Conservation (phyloP, 768 basidiomycete genomes). For the Russula sp. region DNA sequence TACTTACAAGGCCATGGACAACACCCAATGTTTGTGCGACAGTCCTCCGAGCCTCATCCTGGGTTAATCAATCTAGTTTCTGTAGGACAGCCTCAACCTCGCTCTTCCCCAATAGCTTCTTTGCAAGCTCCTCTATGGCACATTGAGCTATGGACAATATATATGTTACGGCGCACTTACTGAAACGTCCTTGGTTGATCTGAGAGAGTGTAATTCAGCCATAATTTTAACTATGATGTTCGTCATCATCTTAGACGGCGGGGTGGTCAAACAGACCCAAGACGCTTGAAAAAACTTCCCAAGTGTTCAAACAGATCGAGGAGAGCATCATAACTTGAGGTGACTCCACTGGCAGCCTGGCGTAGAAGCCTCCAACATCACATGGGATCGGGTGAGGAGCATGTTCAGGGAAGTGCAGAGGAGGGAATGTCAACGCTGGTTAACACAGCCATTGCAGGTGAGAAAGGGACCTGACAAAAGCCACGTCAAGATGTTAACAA, state of each 20-base stretch:
- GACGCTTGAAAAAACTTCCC: not conserved
- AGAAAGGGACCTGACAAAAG: too few species aligned
- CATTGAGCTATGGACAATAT: not conserved
- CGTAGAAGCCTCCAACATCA: not conserved
- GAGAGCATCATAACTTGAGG: not conserved
- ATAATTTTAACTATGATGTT: not conserved
- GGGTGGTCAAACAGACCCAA: not conserved
- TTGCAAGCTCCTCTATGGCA: not conserved
- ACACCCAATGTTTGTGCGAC: too few species aligned
- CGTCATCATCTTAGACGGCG: not conserved
- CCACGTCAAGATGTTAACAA: too few species aligned
- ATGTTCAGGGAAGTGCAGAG: not conserved
- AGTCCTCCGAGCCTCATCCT: slow-evolving; percentile 2
- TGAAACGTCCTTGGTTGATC: not conserved
- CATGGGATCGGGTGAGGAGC: not conserved
- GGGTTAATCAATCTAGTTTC: not conserved
- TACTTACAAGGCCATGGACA: too few species aligned
- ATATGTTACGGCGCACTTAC: not conserved
- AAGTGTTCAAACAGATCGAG: not conserved
- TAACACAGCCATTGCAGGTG: too few species aligned
- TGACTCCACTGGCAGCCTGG: not conserved
- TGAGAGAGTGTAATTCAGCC: not conserved
- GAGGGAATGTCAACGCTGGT: too few species aligned
- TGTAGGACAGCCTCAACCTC: not conserved
- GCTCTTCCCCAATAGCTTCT: not conserved